Base-by-base conservation (phyloP, 768 basidiomycete species). In the Tylopilus subfusipes region DNA sequence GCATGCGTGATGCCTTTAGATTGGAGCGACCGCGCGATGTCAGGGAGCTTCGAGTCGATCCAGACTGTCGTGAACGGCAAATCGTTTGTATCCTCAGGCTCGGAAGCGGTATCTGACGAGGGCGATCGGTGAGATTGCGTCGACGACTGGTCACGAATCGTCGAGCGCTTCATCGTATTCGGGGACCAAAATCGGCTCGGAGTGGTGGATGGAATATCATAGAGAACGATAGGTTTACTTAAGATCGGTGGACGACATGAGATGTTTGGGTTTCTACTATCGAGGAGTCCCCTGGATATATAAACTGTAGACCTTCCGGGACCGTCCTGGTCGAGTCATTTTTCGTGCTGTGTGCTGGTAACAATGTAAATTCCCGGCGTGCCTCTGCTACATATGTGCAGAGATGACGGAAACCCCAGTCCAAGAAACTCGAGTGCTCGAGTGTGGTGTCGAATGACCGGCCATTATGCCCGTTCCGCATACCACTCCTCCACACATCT, bases 11-110 rank as follows among this genome's bases (percentile, higher is more conserved):
- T 65, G 65, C 43, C 54, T 43, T 64, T 66, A 39, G 65, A 66
- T 24, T 56, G 57, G 45, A 69, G 47, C 66, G 59, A 1, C 48
- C 25, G 48, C 66, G 48, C 74, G 48, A 85, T 77, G 49, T 83
- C 78, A 4, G 77, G 77, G 71, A 80, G 18, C 59, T 61, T n/a
- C n/a, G n/a, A n/a, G n/a, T n/a, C 11, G 73, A 61, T 21, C 60
- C 60, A 63, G 42, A 60, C 47, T 4, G 62, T 56, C 22, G 34
- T 54, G 39, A 63, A 63, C 2, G 50, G 47, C 2, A 63, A n/a
- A 18, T 34, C 2, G 14, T 48, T 63, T 63, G 31, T 54, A 63
- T 19, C 51, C 43, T n/a, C n/a, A n/a, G n/a, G n/a, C n/a, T n/a
- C n/a, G n/a, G 19, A 63, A 58, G 21, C 56, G 54, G 33, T 62